Evolutionary conservation across 2,329 filamentous ascomycete species (phyloP).

Genomic region (Ilyonectria destructans): DNA sequence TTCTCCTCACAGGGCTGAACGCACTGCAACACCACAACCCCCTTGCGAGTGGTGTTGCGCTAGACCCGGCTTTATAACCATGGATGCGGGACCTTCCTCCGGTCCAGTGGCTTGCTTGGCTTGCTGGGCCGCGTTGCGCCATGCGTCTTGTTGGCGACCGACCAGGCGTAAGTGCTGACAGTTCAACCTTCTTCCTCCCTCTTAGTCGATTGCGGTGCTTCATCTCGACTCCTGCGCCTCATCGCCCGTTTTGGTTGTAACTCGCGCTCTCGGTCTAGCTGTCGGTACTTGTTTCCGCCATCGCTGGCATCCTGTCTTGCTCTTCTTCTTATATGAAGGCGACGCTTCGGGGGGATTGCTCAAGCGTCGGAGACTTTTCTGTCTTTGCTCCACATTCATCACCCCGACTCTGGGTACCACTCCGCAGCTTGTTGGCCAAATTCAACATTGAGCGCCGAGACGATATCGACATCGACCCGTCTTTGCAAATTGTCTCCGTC

Average conservation of each 20-base stretch:
- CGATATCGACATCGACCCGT: background rate
- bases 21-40: slow-evolving; percentile 24
- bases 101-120: slow-evolving; percentile 9
- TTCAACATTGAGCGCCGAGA: slow-evolving; percentile 11
- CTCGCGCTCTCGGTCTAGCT: slow-evolving; percentile 10
- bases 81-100: slow-evolving; percentile 23
- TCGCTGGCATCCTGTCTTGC: background rate
- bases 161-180: slow-evolving; percentile 22
- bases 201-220: slow-evolving; percentile 20
- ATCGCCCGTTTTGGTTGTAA: slow-evolving; percentile 22
- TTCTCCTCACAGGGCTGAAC: slow-evolving; percentile 38
- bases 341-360: slow-evolving; percentile 20
- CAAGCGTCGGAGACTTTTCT: slow-evolving; percentile 30
- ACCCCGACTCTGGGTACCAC: background rate
- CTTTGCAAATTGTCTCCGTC: background rate
- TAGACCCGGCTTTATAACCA: slow-evolving; percentile 26
- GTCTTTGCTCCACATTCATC: slow-evolving; percentile 22
- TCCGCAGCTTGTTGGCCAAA: slow-evolving; percentile 8
- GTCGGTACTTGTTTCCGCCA: background rate
- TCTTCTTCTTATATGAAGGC: slow-evolving; percentile 31
- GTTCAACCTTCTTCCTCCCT: slow-evolving; percentile 17
- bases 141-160: slow-evolving; percentile 7
- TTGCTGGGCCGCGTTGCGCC: slow-evolving; percentile 11
- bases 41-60: slow-evolving; percentile 17
- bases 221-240: slow-evolving; percentile 24